Conservation (phyloP, 2,329 filamentous ascomycete genomes). For the Aspergillus unguis region DNA sequence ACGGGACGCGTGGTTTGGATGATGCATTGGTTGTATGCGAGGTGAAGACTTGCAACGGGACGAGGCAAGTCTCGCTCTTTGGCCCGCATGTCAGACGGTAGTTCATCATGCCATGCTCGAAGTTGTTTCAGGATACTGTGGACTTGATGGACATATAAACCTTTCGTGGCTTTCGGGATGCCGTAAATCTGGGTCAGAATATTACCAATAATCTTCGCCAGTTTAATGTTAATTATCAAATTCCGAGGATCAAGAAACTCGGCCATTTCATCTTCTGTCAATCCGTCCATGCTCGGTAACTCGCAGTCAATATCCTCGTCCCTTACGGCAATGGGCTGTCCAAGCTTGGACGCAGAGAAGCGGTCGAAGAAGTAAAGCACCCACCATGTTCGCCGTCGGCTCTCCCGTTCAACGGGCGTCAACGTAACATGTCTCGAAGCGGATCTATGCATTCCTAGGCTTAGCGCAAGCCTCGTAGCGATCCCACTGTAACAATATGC, state of each 20-base stretch:
- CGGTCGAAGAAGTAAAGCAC: conserved; percentile 13
- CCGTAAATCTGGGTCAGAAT: conserved; percentile 12
- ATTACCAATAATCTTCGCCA: conserved; percentile 10
- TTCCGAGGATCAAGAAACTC: conserved; percentile 12
- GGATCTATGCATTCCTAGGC: conserved; percentile 12
- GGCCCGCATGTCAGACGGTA: conserved; percentile 9
- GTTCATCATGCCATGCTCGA: conserved; percentile 8
- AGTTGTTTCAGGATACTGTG: conserved; percentile 12
- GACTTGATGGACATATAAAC: conserved; percentile 9
- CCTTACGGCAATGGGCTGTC: conserved; percentile 8
- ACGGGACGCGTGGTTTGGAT: conserved; percentile 12
- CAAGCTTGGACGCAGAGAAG: conserved; percentile 12
- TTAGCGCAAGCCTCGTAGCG: conserved; percentile 7
- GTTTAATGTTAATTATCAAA: conserved; percentile 10
- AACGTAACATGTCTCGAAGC: conserved; percentile 5
- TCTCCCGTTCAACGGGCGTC: conserved; percentile 10
- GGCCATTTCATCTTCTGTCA: conserved; percentile 8
- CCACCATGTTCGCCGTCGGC: conserved; percentile 13
- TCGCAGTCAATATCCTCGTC: conserved; percentile 12
- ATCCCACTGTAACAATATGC: conserved; percentile 12
- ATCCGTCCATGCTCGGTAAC: conserved; percentile 10
- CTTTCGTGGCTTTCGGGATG: conserved; percentile 11
- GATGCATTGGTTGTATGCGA: conserved; percentile 14
- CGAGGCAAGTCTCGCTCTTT: conserved; percentile 8
- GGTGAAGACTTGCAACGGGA: conserved; percentile 11